Conservation (phyloP, 495 filamentous ascomycete species). For the Talaromyces thailandensis region DNA sequence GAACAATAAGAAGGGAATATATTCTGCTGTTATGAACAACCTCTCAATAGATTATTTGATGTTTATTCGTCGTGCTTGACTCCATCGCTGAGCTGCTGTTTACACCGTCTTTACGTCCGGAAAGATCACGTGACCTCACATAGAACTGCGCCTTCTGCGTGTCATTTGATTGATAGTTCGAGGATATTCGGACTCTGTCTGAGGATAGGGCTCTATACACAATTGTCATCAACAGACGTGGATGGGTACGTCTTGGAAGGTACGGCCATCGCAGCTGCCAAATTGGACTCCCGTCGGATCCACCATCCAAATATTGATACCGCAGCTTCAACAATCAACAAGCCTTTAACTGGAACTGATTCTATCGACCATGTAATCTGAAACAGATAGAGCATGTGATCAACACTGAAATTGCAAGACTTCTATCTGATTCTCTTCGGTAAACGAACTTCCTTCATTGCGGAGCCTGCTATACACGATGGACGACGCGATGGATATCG, state of each 20-base stretch:
- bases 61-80: background rate
- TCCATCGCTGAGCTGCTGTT: background rate
- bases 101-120: background rate
- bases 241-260: background rate
- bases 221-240: background rate
- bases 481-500: slow-evolving; percentile 39
- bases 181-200: too few relatives aligned
- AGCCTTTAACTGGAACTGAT: background rate
- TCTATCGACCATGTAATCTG: background rate
- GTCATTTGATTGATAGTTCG: too few relatives aligned
- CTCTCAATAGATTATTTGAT: background rate
- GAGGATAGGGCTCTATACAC: too few relatives aligned
- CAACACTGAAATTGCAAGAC: background rate
- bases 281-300: background rate
- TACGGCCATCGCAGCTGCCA: background rate
- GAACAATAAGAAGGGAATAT: background rate
- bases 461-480: slow-evolving; percentile 16
- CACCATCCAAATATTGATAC: background rate
- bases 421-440: background rate
- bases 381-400: background rate
- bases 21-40: background rate
- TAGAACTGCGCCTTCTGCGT: background rate
- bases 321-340: background rate
- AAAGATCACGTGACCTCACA: background rate
- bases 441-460: background rate